Evolutionary conservation across 1,284 basidiomycete genomes (phyloP), one percentile per base, ranked within the genome.

Genomic region (Xanthoconium separans): DNA sequence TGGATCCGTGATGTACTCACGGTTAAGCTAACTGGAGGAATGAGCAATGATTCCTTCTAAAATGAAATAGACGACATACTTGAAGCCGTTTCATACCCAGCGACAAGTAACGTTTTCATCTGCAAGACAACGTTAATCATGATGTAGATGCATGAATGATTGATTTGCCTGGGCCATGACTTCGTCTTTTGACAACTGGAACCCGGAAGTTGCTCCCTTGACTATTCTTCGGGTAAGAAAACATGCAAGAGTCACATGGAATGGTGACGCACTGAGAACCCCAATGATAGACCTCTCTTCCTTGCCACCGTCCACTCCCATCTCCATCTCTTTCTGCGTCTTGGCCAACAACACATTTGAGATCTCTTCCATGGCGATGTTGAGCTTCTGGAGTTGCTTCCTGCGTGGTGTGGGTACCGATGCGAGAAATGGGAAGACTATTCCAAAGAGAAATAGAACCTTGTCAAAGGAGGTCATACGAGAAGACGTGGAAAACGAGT

Each of bases 111-210:
- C 0, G 72, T 61, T 41, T 69, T 74, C 70, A 75, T 70, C 70
- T 72, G 37, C 12, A 11, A 39, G 6, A 16, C n/a, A 39, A 10
- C n/a, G 18, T 39, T 18, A 39, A 39, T n/a, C 11, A n/a, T 5
- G n/a, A n/a, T n/a, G n/a, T n/a, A n/a, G n/a, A n/a, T n/a, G 34
- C 53, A 34, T 40, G n/a, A 40, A 39, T 22, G 42, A 39, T 22
- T 44, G 30, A 45, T 48, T 27, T 50, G 69, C 73, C 73, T 85
- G 82, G 3, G 87, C 82, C 49, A 84, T 61, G 18, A 91, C 79
- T 64, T 93, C 89, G 15, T 83, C 82, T 45, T 82, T 75, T 4
- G 81, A 77, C 76, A 91, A 76, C 41, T 72, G 73, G 47, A 81
- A 64, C 20, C 73, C 57, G 27, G n/a, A n/a, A n/a, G 59, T 68